phyloP scores from a whole-genome alignment of 208 protist species.

The Acanthamoeba lenticulata region DNA sequence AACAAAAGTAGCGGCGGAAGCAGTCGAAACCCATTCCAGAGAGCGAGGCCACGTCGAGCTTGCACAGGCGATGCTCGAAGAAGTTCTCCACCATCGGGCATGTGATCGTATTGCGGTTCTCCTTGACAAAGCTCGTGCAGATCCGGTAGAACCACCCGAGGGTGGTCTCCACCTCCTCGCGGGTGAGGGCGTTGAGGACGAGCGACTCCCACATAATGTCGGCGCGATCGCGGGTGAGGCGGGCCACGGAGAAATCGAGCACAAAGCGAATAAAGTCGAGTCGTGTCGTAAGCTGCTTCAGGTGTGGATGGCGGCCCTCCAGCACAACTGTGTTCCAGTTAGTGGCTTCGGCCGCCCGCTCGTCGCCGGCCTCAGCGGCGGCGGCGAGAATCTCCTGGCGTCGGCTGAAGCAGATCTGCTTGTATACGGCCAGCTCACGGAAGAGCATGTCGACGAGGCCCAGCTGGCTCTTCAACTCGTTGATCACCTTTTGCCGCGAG shows the following conservation, averaged over 20 bases:
- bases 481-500: constrained; percentile 7
- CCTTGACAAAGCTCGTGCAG: constrained; percentile 5
- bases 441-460: constrained; percentile 28
- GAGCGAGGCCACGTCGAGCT: constrained; percentile 12
- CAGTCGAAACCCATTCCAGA: constrained; percentile 17
- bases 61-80: neutral
- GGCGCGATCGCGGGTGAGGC: neutral
- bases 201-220: constrained; percentile 44
- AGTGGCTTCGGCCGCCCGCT: neutral
- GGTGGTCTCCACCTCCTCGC: neutral
- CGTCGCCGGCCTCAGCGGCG: neutral
- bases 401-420: neutral
- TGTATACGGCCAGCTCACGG: neutral
- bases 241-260: neutral
- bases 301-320: constrained; percentile 12
- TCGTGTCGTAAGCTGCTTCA: neutral
- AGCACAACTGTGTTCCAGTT: neutral
- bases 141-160: constrained; percentile 16
- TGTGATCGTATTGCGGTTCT: neutral
- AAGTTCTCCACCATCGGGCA: neutral
- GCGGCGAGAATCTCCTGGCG: neutral
- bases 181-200: neutral
- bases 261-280: constrained; percentile 13
- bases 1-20: constrained; percentile 31
- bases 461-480: neutral